Evolutionary conservation across 2,329 filamentous ascomycete species (phyloP).

Genomic region (Orbilia blumenaviensis): DNA sequence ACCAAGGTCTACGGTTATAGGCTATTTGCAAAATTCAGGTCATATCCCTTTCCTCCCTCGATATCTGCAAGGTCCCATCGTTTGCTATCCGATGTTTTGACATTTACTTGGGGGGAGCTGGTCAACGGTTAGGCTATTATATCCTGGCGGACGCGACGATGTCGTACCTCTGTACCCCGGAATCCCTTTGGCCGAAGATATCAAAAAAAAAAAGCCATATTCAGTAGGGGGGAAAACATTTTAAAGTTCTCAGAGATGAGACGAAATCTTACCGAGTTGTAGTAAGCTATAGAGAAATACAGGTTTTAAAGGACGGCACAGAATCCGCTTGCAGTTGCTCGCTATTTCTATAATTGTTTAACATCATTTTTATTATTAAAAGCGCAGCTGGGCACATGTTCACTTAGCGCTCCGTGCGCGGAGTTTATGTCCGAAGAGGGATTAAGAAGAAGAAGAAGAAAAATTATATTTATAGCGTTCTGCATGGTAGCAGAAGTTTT

Average conservation of each 20-base stretch:
- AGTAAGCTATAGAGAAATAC: not conserved
- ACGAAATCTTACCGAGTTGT: constrained; percentile 18
- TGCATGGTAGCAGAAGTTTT: not conserved
- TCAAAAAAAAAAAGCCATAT: not conserved
- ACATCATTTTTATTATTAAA: not conserved
- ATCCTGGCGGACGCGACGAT: constrained; percentile 2
- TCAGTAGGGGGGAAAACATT: not conserved
- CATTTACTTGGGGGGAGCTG: constrained; percentile 3
- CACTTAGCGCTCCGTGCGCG: constrained; percentile 4
- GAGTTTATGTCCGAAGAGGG: not conserved
- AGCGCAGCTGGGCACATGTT: constrained; percentile 1
- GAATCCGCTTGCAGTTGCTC: not conserved
- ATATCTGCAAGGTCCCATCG: constrained; percentile 43
- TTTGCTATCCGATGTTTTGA: constrained; percentile 35
- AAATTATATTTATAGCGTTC: constrained; percentile 2
- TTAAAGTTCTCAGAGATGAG: constrained; percentile 3
- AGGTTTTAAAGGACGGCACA: not conserved
- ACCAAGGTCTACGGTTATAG: constrained; percentile 46
- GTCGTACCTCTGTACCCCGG: not conserved
- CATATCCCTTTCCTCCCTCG: not conserved
- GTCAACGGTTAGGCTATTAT: constrained; percentile 41
- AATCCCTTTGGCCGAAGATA: constrained; percentile 3
- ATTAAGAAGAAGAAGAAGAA: not conserved
- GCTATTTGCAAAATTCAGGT: constrained; percentile 27
- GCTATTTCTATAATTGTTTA: not conserved